Evolutionary conservation across 2,329 filamentous ascomycete genomes (phyloP), one percentile per base, ranked within the genome.

Genomic region (Cladophialophora exuberans): DNA sequence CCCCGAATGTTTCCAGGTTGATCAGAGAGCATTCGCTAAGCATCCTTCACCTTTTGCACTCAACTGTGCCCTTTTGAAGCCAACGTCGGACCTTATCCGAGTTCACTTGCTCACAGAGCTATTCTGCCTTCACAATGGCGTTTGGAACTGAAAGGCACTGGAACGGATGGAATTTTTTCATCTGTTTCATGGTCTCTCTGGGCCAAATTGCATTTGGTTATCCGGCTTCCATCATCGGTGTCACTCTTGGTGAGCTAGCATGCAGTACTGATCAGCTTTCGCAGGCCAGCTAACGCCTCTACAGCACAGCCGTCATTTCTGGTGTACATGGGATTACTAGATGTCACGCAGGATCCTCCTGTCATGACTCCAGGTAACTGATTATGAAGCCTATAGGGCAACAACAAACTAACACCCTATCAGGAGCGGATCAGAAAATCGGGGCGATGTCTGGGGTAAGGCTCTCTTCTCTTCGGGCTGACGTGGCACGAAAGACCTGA

Each of bases 301-400:
- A n/a, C n/a, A n/a, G 57, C 75, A 2, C 74, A 78, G 54, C 73
- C 75, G 4, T 71, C 66, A 23, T 77, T 77, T 66, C 75, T 74
- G 63, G 64, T 62, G 2, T 73, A 52, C 18, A 45, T 59, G 49
- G 44, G 44, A 18, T 38, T 59, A 15, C 39, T 43, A 11, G 41
- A 44, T 20, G 15, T 23, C 28, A 47, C 26, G 33, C n/a, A 42
- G 15, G 20, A 43, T 23, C 38, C 38, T 22, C 38, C 38, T 9
- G 38, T 6, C 13, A 20, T 41, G 20, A 41, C 38, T n/a, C 38
- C 38, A 23, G 38, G 38, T 39, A 39, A 3, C n/a, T n/a, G n/a
- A n/a, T n/a, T n/a, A n/a, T n/a, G n/a, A 33, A 15, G 15, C 2
- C 15, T 15, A 33, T 11, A 33, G 30, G 15, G 30, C 11, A 33